Conservation (phyloP, 2,329 filamentous ascomycete species). For the Colletotrichum sp. region DNA sequence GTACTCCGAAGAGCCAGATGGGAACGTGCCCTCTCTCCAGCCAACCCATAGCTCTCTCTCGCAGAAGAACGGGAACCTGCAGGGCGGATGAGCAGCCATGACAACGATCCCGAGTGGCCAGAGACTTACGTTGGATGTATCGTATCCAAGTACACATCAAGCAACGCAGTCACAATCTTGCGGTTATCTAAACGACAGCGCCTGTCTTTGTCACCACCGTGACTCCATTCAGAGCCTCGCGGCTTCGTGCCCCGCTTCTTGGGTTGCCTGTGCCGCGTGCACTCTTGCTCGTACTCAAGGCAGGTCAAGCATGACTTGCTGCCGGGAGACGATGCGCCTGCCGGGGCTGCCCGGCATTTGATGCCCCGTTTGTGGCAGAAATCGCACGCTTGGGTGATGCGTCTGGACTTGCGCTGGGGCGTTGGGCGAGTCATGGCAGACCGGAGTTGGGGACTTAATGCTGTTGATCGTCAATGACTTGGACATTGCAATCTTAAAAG, state of each 20-base stretch:
- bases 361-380: slow-evolving; percentile 9
- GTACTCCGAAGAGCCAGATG: background rate
- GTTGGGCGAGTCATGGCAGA: background rate
- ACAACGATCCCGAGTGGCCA: fast-evolving
- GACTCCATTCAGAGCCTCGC: background rate
- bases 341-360: slow-evolving; percentile 18
- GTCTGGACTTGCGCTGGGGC: background rate
- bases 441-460: background rate
- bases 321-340: background rate
- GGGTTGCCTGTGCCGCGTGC: background rate
- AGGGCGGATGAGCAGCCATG: fast-evolving
- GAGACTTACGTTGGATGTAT: background rate
- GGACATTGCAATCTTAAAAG: background rate
- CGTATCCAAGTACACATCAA: background rate
- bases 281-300: background rate
- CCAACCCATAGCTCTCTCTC: background rate
- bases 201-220: fast-evolving
- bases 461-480: background rate
- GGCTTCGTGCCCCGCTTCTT: background rate
- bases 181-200: background rate
- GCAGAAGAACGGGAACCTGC: background rate
- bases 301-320: background rate
- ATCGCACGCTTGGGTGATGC: slow-evolving; percentile 1
- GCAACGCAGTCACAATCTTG: background rate
- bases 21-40: background rate